Percentiles rank a stretch among this genome's conserved stretches.
Evolutionary conservation across 805 yeast genomes (phyloP).

Genomic region (Grigorovia humatica): DNA sequence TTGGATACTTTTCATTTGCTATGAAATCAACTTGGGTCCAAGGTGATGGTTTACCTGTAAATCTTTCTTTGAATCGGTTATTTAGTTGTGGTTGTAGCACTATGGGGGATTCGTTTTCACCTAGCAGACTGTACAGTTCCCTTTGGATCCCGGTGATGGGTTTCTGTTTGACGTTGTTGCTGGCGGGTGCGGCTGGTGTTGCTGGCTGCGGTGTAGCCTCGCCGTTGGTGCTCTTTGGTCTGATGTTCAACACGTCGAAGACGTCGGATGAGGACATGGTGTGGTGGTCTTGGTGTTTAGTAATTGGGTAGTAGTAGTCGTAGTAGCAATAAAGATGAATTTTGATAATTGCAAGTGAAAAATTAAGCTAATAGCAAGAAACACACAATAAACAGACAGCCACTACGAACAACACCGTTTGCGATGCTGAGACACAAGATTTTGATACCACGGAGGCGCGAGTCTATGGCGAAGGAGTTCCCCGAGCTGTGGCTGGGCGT

Average conservation of each 20-base stretch:
- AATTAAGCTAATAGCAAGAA: background rate
- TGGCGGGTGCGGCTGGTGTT: constrained; percentile 3
- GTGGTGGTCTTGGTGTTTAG: background rate
- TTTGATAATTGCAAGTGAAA: background rate
- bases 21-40: constrained; percentile 65
- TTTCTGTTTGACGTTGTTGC: constrained; percentile 10
- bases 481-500: constrained; percentile 58
- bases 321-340: background rate
- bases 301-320: background rate
- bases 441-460: constrained; percentile 45
- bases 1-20: constrained; percentile 34
- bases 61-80: constrained; percentile 51
- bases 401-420: background rate
- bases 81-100: constrained; percentile 35
- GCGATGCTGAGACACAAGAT: constrained; percentile 38
- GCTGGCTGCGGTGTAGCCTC: constrained; percentile 12
- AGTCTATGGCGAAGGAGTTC: constrained; percentile 36
- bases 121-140: constrained; percentile 78
- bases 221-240: constrained; percentile 21
- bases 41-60: constrained; percentile 59
- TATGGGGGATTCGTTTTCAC: constrained; percentile 85
- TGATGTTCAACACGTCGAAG: constrained; percentile 66
- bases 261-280: constrained; percentile 46
- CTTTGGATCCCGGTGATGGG: constrained; percentile 67
- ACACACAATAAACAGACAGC: background rate